phyloP scores from a whole-genome alignment of 2,329 filamentous ascomycete genomes.

The Arthrobotrys iridis region DNA sequence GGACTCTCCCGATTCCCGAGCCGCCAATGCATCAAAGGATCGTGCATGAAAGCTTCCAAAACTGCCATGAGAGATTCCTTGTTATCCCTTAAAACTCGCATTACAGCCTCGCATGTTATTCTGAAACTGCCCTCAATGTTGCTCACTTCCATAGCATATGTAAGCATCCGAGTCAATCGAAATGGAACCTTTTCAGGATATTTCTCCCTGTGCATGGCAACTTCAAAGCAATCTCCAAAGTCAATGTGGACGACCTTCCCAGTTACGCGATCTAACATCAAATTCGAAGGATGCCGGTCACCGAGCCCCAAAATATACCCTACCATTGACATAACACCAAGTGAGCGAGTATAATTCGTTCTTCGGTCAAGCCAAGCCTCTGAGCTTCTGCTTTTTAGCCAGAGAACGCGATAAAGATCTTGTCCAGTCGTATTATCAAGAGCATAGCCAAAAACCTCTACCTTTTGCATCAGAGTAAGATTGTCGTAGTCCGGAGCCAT shows the following conservation, averaged over 20 bases:
- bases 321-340: slow-evolving; percentile 99
- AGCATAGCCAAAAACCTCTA: slow-evolving; percentile 98
- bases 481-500: slow-evolving; percentile 99
- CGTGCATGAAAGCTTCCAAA: slow-evolving; percentile 98
- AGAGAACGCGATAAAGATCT: slow-evolving; percentile 95
- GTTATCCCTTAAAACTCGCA: slow-evolving; percentile 94
- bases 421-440: slow-evolving; percentile 99
- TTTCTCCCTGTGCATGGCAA: slow-evolving; percentile 99
- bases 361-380: slow-evolving; percentile 97
- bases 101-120: slow-evolving; percentile 97
- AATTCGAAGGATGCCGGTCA: slow-evolving; percentile 95
- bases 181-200: slow-evolving; percentile 98
- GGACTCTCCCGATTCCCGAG: slow-evolving; percentile 64
- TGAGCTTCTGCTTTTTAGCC: slow-evolving; percentile 98
- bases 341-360: slow-evolving; percentile 97
- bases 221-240: slow-evolving; percentile 99
- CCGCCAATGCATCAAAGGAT: slow-evolving; percentile 98
- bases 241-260: slow-evolving; percentile 99
- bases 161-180: slow-evolving; percentile 97
- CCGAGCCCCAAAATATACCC: slow-evolving; percentile 97
- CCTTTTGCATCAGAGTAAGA: slow-evolving; percentile 98
- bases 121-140: slow-evolving; percentile 99
- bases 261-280: slow-evolving; percentile 95
- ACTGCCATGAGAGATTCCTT: slow-evolving; percentile 99
- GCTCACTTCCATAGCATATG: slow-evolving; percentile 99